These are phyloP conservation scores for Candida sp. DNA, from an alignment of 1,139 yeast genomes.

Conservation along the genomic window DNA sequence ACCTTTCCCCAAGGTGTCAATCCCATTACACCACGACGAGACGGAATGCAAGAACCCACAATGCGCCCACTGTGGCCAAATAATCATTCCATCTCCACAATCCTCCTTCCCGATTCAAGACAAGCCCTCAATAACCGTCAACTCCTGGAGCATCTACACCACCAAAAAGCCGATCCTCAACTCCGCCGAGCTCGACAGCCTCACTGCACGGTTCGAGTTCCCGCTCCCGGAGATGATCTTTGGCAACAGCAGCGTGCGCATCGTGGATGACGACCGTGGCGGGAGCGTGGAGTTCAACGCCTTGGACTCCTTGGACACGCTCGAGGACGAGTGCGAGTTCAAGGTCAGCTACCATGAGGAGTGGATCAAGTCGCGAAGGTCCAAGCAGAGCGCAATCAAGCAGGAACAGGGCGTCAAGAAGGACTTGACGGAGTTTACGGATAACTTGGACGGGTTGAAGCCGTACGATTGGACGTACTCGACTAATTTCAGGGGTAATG, in stretches of 20 bases:
- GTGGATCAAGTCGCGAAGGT: conserved; percentile 75
- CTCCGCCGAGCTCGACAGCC: conserved; percentile 72
- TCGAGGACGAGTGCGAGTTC: conserved; percentile 44
- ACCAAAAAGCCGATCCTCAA: conserved; percentile 78
- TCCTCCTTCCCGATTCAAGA: conserved; percentile 66
- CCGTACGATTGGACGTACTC: conserved; percentile 99
- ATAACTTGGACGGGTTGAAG: conserved; percentile 45
- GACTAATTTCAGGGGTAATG: conserved; percentile 73
- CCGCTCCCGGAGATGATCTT: conserved; percentile 98
- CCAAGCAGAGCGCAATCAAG: conserved; percentile 25
- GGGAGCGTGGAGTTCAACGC: conserved; percentile 66
- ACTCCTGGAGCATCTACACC: conserved; percentile 80
- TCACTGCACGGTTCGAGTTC: conserved; percentile 59
- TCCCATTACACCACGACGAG: conserved; percentile 10
- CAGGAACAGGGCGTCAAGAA: conserved; percentile 30
- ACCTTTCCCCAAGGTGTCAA: conserved; percentile 8
- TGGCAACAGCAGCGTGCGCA: conserved; percentile 78
- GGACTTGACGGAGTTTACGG: conserved; percentile 44
- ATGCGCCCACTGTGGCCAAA: conserved; percentile 69
- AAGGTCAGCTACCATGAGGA: conserved; percentile 87
- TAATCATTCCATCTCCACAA: conserved; percentile 75
- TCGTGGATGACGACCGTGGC: conserved; percentile 29
- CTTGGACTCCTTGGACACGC: conserved; percentile 76
- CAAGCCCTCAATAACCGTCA: conserved; percentile 65
- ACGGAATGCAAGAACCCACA: conserved; percentile 51